These are phyloP conservation scores for Sporothrix pallida DNA, from an alignment of 2,329 filamentous ascomycete genomes.

Conservation along the genomic window DNA sequence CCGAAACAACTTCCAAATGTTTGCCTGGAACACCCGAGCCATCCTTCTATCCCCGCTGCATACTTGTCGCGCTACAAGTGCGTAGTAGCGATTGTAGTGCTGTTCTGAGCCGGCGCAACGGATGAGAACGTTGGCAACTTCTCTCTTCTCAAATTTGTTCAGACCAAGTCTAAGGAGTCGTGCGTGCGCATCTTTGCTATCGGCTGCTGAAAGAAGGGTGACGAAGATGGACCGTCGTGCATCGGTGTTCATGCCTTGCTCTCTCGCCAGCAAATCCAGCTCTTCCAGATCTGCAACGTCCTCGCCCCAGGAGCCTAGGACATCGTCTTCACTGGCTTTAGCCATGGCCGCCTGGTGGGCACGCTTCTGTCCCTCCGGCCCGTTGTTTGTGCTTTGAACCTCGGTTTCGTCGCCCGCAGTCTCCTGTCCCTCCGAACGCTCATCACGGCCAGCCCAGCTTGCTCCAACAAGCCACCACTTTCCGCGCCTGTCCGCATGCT, in stretches of 20 bases:
- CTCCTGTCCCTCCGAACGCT: not conserved
- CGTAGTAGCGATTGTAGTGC: slow-evolving; percentile 92
- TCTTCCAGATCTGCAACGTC: slow-evolving; percentile 71
- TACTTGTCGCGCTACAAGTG: slow-evolving; percentile 78
- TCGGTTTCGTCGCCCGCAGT: slow-evolving; percentile 34
- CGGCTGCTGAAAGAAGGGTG: slow-evolving; percentile 82
- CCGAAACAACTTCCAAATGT: slow-evolving; percentile 84
- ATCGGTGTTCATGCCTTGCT: slow-evolving; percentile 85
- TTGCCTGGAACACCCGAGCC: slow-evolving; percentile 84
- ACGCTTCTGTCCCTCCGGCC: slow-evolving; percentile 40
- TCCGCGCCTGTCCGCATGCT: slow-evolving; percentile 80
- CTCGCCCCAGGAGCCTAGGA: slow-evolving; percentile 51
- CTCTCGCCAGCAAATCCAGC: slow-evolving; percentile 64
- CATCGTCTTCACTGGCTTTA: slow-evolving; percentile 44
- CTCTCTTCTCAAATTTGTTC: slow-evolving; percentile 83
- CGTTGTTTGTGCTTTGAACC: not conserved
- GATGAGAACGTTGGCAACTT: slow-evolving; percentile 85
- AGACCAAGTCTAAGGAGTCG: slow-evolving; percentile 81
- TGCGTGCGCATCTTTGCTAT: slow-evolving; percentile 81
- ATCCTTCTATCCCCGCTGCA: slow-evolving; percentile 73
- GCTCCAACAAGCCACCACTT: slow-evolving; percentile 99
- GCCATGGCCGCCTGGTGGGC: slow-evolving; percentile 42
- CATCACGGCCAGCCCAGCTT: slow-evolving; percentile 69
- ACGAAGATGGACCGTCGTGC: slow-evolving; percentile 91
- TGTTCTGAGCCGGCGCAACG: slow-evolving; percentile 85